Evolutionary conservation across 2,329 filamentous ascomycete genomes (phyloP), one percentile per base, ranked within the genome.

Genomic region (Beauveria sp.): DNA sequence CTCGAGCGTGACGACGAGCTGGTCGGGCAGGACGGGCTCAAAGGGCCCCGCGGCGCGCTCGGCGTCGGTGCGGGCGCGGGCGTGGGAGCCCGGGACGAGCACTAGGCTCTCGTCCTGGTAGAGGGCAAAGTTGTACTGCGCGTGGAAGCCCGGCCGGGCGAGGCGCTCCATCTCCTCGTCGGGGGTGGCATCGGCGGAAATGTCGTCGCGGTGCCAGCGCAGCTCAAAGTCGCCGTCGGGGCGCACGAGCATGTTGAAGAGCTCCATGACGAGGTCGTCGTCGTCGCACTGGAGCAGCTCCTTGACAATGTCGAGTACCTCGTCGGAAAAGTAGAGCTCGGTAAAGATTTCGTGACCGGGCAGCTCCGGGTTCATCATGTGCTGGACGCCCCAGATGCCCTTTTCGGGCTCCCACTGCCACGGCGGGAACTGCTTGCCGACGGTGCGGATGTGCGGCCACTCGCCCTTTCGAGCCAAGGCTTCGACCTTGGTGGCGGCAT

Each of bases 331-430:
- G 75, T 96, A 96, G 61, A 83, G 79, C 56, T 78, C 72, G 5
- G 86, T 82, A 73, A 93, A 96, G 3, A 79, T 71, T 3, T 79
- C 73, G 63, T 83, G 79, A 59, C 83, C 81, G 0, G 85, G 82
- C 66, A 93, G 83, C 1, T 80, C 77, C 0, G 91, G 91, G 72
- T 93, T 87, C 68, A 96, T 79, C 5, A 96, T 81, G 73, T 93
- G 89, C 78, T 96, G 91, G 3, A 96, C 88, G 65, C 91, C 91
- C 92, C 91, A 96, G 73, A 96, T 96, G 22, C 90, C 90, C 57
- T 80, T 73, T 3, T 77, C 77, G 1, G 80, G 76, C 55, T 79
- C 78, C n/a, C 78, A 79, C 5, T 82, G 78, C 91, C 91, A 96
- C 0, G 92, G 92, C 0, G 91, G 92, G 76, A 96, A 96, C 74